These are phyloP conservation scores for Wickerhamiella infanticola DNA, from an alignment of 1,139 yeast genomes.

Conservation along the genomic window DNA sequence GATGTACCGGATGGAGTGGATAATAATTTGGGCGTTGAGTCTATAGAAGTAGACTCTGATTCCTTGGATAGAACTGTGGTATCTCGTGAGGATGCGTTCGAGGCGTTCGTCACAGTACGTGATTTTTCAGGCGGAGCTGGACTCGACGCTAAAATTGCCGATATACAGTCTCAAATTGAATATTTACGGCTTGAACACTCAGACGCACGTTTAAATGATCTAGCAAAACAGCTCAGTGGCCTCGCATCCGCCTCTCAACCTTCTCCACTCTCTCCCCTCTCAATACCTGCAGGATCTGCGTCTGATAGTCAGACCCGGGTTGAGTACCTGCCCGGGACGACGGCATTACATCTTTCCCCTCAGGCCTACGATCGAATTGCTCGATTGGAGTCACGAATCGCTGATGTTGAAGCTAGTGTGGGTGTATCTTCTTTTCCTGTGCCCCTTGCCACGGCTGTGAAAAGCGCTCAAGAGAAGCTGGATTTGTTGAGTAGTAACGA, in stretches of 20 bases:
- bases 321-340: neutral
- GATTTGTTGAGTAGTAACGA: neutral
- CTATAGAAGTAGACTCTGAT: neutral
- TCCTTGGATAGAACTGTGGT: neutral
- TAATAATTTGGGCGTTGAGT: neutral
- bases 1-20: slow-evolving; percentile 1
- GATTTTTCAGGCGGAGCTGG: neutral
- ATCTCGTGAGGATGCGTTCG: neutral
- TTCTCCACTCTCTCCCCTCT: neutral
- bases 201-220: slow-evolving; percentile 4
- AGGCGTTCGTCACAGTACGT: slow-evolving; percentile 2
- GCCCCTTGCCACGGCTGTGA: slow-evolving; percentile 10
- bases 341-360: neutral
- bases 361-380: neutral
- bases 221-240: slow-evolving; percentile 6
- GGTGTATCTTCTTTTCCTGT: slow-evolving; percentile 1
- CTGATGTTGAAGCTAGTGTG: neutral
- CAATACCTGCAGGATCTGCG: neutral
- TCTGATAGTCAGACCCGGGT: neutral
- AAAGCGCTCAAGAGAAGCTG: slow-evolving; percentile 13
- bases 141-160: slow-evolving; percentile 29
- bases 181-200: slow-evolving; percentile 23
- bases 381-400: neutral
- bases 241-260: neutral
- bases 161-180: slow-evolving; percentile 33